phyloP scores from a whole-genome alignment of 2,329 filamentous ascomycete species.

The Pseudocercospora cruenta region DNA sequence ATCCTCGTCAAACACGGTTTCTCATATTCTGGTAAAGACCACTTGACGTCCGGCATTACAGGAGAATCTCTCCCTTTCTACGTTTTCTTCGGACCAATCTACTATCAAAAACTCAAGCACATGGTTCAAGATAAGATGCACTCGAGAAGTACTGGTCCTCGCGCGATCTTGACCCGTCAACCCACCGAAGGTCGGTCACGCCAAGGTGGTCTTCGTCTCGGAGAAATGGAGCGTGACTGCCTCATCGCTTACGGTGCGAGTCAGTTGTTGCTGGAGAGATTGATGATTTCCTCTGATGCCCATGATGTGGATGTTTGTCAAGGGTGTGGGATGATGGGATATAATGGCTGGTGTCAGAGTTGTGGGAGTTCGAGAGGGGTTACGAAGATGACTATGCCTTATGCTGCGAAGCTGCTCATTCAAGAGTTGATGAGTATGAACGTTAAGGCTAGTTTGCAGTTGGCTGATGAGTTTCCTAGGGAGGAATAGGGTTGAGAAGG shows the following conservation, averaged over 20 bases:
- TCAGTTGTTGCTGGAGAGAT: constrained; percentile 85
- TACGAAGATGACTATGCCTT: constrained; percentile 93
- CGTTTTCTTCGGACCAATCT: constrained; percentile 98
- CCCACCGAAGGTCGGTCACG: constrained; percentile 93
- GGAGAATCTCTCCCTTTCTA: constrained; percentile 93
- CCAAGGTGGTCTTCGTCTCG: constrained; percentile 87
- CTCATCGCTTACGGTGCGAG: constrained; percentile 94
- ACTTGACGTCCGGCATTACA: constrained; percentile 91
- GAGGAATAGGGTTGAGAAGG: constrained; percentile 15
- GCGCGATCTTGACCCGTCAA: constrained; percentile 89
- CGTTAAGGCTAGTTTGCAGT: constrained; percentile 85
- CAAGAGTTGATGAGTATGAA: constrained; percentile 99
- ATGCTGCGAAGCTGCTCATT: constrained; percentile 92
- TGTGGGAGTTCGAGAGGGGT: constrained; percentile 85
- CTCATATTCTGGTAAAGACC: constrained; percentile 96
- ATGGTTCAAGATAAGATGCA: constrained; percentile 99
- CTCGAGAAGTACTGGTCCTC: constrained; percentile 84
- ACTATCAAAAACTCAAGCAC: constrained; percentile 99
- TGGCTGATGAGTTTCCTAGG: constrained; percentile 88
- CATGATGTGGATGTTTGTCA: constrained; percentile 94
- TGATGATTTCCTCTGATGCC: constrained; percentile 93
- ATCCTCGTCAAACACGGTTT: constrained; percentile 87
- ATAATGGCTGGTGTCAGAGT: constrained; percentile 90
- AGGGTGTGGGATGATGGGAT: constrained; percentile 91
- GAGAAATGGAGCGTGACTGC: constrained; percentile 99